Base-by-base conservation (phyloP, 1,284 basidiomycete species). In the Ceratobasidium sp. region DNA sequence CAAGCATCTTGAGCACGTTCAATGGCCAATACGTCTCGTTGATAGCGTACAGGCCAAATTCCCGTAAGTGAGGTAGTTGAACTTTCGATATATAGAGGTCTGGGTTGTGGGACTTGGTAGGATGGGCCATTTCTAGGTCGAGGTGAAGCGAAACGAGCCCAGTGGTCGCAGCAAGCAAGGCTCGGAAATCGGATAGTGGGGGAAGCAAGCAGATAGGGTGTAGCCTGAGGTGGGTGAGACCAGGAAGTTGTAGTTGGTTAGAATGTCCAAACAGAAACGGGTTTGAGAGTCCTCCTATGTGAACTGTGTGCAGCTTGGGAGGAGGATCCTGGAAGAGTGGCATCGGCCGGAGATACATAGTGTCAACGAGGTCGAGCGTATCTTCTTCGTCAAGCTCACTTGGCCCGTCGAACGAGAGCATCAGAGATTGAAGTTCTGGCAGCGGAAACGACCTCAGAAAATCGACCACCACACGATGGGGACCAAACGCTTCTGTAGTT, bases 221-320 rank as follows among this genome's bases (percentile, higher is more conserved):
- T 29, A 64, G 22, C 32, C 52, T 32, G 8, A 74, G 46, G 37
- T 25, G 70, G 8, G 59, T 64, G 32, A 74, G 34, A 8, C 25
- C 15, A 9, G 46, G 11, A 8, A 74, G 46, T n/a, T 40, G 46
- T 37, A 59, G 59, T 46, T 64, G 70, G 19, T 44, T 17, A 9
- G 70, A 44, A 17, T 74, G 70, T 15, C 70, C 70, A 51, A 74
- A 74, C 32, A 74, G 8, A 25, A 51, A 64, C 25, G 46, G 44
- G 29, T 51, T 40, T 15, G 70, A 59, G n/a, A 74, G 17, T 22
- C 70, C 59, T 11, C 11, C 43, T 15, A 74, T 32, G n/a, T 64
- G 40, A 25, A 52, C 32, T 6, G 49, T 40, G 19, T 52, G 19
- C 22, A 74, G 59, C 34, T 40, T 44, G n/a, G 70, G 7, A n/a